Percentiles rank a stretch among this genome's conserved stretches.
Conservation (phyloP, 192 early-diverging fungal species). For the Mortierella hygrophila region DNA sequence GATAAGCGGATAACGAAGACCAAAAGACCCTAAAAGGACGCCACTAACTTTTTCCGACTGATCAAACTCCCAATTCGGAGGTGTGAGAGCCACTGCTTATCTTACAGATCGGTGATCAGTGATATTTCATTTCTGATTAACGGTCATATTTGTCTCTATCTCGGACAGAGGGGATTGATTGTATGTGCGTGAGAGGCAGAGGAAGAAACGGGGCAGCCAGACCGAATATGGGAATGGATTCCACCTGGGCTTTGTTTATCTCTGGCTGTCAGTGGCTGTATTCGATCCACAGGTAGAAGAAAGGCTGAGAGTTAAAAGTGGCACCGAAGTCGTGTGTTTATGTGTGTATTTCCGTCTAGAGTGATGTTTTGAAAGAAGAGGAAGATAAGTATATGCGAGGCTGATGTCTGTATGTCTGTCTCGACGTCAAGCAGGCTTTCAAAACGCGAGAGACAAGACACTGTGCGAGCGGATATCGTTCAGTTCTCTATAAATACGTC, state of each 20-base stretch:
- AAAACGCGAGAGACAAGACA: neutral
- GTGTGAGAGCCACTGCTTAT: too few relatives aligned
- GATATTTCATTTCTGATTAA: too few relatives aligned
- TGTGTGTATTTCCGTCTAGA: neutral
- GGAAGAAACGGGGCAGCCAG: too few relatives aligned
- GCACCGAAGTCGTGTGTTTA: neutral
- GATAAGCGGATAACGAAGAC: too few relatives aligned
- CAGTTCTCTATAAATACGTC: neutral
- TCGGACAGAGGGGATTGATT: too few relatives aligned
- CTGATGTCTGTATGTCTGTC: conserved; percentile 6
- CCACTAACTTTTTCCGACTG: too few relatives aligned
- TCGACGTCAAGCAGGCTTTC: neutral
- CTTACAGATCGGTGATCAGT: too few relatives aligned
- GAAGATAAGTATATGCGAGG: neutral
- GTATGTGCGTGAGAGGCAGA: too few relatives aligned
- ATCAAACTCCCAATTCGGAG: too few relatives aligned
- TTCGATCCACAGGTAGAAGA: neutral
- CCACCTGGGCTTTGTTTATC: neutral
- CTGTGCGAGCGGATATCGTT: neutral
- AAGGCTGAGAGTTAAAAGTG: neutral
- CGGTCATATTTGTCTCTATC: too few relatives aligned
- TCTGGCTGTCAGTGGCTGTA: neutral
- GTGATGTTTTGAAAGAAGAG: neutral
- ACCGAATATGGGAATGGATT: neutral
- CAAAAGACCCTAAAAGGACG: too few relatives aligned